A percentile compares a stretch with the other conserved stretches of the same genome.
These are phyloP conservation scores for Trypanosoma conorhini DNA, from an alignment of 208 protist genomes.

Conservation along the genomic window DNA sequence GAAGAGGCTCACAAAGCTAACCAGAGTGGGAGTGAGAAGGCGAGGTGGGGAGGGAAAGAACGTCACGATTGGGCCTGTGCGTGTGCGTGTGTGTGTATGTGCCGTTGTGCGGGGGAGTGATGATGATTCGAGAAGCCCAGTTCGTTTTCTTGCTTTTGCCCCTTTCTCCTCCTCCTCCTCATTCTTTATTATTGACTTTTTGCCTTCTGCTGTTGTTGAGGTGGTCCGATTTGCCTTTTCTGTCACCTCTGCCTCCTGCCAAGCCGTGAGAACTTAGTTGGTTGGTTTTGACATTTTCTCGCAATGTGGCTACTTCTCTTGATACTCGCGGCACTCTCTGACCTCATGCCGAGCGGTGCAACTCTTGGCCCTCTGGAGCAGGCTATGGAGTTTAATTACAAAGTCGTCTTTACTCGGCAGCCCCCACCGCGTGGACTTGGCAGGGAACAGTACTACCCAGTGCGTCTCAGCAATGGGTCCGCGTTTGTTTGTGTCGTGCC, in stretches of 20 bases:
- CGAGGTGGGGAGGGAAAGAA: not conserved
- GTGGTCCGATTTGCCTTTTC: not conserved
- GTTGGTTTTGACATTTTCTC: no score
- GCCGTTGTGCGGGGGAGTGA: not conserved
- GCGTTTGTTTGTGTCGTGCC: constrained; percentile 47
- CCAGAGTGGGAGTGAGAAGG: not conserved
- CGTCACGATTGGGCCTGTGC: no score
- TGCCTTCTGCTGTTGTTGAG: not conserved
- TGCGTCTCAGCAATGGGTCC: constrained; percentile 45
- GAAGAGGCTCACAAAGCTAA: not conserved
- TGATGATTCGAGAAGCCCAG: not conserved
- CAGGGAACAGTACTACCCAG: constrained; percentile 31
- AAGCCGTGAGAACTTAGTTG: not conserved
- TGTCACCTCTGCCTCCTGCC: not conserved
- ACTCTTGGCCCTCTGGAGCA: not conserved
- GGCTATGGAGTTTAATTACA: constrained; percentile 4
- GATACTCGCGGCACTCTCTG: not conserved
- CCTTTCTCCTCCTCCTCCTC: not conserved
- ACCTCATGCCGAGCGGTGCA: not conserved
- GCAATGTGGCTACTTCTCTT: not conserved
- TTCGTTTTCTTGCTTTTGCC: constrained; percentile 9
- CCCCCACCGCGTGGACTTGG: constrained; percentile 3
- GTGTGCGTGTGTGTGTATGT: not conserved
- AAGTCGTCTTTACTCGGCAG: constrained; percentile 25
- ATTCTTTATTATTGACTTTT: no score